A percentile compares a stretch with the other conserved stretches of the same genome.
phyloP scores from a whole-genome alignment of 495 filamentous ascomycete species.

The Xylaria curta region DNA sequence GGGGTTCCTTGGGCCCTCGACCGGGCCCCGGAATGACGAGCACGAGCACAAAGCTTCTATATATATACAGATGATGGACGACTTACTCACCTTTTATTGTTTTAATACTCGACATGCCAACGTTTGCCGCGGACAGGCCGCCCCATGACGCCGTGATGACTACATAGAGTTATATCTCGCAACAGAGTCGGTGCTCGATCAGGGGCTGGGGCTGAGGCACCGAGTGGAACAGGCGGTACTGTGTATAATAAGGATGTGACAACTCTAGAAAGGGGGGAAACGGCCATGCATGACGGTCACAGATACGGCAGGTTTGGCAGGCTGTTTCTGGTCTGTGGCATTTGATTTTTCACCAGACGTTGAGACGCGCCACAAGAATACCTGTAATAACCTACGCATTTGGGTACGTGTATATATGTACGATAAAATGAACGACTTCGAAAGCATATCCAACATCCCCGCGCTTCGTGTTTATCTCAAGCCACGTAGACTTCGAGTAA shows the following conservation, averaged over 20 bases:
- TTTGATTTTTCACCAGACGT: slow-evolving; percentile 28
- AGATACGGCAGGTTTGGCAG: slow-evolving; percentile 30
- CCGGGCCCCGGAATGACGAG: slow-evolving; percentile 7
- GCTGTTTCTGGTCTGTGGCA: slow-evolving; percentile 22
- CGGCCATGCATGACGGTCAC: slow-evolving; percentile 34
- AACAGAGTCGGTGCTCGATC: slow-evolving; percentile 19
- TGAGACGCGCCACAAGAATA: slow-evolving; percentile 27
- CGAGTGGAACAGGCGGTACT: slow-evolving; percentile 32
- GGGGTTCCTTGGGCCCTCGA: background rate
- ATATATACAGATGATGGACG: slow-evolving; percentile 9
- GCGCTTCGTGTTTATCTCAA: background rate
- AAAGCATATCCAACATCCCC: background rate
- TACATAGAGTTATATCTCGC: slow-evolving; percentile 41
- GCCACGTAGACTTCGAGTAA: background rate
- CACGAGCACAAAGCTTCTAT: slow-evolving; percentile 12
- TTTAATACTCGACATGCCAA: slow-evolving; percentile 34
- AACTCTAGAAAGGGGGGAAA: slow-evolving; percentile 34
- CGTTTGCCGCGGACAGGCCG: slow-evolving; percentile 30
- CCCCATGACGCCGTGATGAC: slow-evolving; percentile 30
- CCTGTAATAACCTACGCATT: slow-evolving; percentile 34
- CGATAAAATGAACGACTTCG: slow-evolving; percentile 25
- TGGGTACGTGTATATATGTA: slow-evolving; percentile 43
- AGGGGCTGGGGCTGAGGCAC: slow-evolving; percentile 9
- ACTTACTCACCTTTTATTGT: slow-evolving; percentile 27
- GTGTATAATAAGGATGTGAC: slow-evolving; percentile 40